Conservation (phyloP, 78 protist species). For the Corallochytrium limacisporum region DNA sequence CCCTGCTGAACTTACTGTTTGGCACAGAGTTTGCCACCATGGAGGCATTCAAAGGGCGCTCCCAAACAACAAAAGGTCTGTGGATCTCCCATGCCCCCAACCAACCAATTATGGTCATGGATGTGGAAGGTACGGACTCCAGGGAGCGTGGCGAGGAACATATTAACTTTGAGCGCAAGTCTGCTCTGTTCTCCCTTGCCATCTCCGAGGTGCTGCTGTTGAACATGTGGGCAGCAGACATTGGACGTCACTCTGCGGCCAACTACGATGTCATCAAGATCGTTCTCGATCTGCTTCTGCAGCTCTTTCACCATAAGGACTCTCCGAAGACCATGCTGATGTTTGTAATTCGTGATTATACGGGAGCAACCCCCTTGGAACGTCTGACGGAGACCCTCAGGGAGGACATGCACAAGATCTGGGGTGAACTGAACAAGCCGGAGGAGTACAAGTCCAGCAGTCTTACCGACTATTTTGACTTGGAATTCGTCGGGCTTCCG, state of each 20-base stretch:
- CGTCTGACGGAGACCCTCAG: constrained; percentile 4
- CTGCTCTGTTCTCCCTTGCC: constrained; percentile 73
- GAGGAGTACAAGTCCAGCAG: constrained; percentile 17
- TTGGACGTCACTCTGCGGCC: constrained; percentile 77
- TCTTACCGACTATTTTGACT: constrained; percentile 52
- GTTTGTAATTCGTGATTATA: constrained; percentile 62
- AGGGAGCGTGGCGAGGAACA: constrained; percentile 78
- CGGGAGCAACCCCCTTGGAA: constrained; percentile 38
- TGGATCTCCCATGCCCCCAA: neutral
- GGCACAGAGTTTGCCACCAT: constrained; percentile 64
- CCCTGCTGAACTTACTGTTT: constrained; percentile 74
- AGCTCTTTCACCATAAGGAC: constrained; percentile 38
- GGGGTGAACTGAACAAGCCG: constrained; percentile 54
- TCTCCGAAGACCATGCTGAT: constrained; percentile 45
- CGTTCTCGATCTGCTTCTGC: constrained; percentile 71
- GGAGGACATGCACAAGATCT: constrained; percentile 51
- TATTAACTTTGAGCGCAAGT: constrained; percentile 66
- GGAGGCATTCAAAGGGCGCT: too few relatives aligned
- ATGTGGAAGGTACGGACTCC: constrained; percentile 88
- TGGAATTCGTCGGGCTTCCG: constrained; percentile 53
- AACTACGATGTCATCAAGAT: constrained; percentile 56
- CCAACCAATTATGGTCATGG: constrained; percentile 48
- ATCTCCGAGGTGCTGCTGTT: constrained; percentile 68
- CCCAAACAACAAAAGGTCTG: neutral
- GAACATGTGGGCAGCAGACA: constrained; percentile 75